Evolutionary conservation across 2,329 filamentous ascomycete species (phyloP).

Genomic region (Sclerotinia glacialis): DNA sequence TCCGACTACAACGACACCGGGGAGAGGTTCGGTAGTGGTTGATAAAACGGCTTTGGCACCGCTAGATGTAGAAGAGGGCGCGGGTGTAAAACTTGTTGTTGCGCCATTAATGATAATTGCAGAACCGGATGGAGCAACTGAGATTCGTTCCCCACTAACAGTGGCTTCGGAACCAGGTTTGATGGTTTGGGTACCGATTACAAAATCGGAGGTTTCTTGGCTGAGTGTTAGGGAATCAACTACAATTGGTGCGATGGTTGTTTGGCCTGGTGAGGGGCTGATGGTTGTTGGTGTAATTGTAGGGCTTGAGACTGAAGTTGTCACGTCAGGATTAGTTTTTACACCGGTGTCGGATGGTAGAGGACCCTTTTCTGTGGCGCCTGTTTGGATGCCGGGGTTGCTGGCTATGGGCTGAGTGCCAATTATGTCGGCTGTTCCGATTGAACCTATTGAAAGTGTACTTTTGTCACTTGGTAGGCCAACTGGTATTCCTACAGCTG

Average conservation of each 20-base stretch:
- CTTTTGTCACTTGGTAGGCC: conserved; percentile 4
- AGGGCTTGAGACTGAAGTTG: background rate
- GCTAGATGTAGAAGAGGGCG: background rate
- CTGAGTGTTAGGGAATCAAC: conserved; percentile 30
- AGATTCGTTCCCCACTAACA: conserved; percentile 30
- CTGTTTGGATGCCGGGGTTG: background rate
- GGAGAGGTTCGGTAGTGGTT: conserved; percentile 14
- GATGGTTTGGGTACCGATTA: conserved; percentile 33
- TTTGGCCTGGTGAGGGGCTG: conserved; percentile 16
- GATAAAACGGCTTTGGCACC: background rate
- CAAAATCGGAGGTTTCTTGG: conserved; percentile 26
- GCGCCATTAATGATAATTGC: conserved; percentile 31
- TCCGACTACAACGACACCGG: conserved; percentile 29
- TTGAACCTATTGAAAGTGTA: background rate
- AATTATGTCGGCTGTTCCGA: background rate
- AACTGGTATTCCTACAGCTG: conserved; percentile 7
- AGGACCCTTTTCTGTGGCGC: background rate
- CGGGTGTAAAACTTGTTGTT: conserved; percentile 15
- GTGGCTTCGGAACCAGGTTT: conserved; percentile 32
- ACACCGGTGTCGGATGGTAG: background rate
- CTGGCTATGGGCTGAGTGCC: conserved; percentile 6
- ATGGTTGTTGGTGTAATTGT: conserved; percentile 13
- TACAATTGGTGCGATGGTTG: conserved; percentile 26
- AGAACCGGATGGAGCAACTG: conserved; percentile 26
- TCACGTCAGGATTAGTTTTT: conserved; percentile 1